Conservation (phyloP, 139 green algal species). For the Helicosporidium sp. region DNA sequence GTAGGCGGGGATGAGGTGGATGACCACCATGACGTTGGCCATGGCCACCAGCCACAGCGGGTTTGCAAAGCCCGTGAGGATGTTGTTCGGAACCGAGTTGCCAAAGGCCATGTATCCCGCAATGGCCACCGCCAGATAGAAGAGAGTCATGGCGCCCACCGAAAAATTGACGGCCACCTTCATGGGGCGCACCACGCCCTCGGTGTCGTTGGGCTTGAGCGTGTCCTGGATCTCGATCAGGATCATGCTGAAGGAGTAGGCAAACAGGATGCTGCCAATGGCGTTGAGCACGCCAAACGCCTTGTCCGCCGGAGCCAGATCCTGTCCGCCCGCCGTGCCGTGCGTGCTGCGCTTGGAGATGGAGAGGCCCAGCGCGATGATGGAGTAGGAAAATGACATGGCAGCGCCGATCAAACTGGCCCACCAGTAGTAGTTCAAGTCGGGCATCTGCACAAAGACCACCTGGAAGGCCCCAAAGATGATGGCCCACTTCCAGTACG, state of each 20-base stretch:
- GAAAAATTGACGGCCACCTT: slow-evolving; percentile 4
- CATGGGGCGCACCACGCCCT: slow-evolving; percentile 9
- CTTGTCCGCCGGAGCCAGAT: slow-evolving; percentile 1
- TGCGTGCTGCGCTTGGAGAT: not conserved
- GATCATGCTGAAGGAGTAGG: slow-evolving; percentile 15
- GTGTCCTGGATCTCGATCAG: slow-evolving; percentile 16
- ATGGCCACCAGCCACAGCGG: slow-evolving; percentile 20
- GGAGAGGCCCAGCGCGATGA: slow-evolving; percentile 16
- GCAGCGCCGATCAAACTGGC: slow-evolving; percentile 16
- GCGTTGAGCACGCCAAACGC: slow-evolving; percentile 9
- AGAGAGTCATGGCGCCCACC: slow-evolving; percentile 8
- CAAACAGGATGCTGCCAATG: slow-evolving; percentile 12
- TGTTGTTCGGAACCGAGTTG: slow-evolving; percentile 9
- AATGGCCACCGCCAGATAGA: slow-evolving; percentile 16
- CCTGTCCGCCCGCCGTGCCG: slow-evolving; percentile 2
- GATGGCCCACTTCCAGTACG: slow-evolving; percentile 5
- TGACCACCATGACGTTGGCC: slow-evolving; percentile 24
- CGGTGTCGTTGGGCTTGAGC: not conserved
- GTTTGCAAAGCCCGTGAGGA: slow-evolving; percentile 9
- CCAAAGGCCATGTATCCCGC: slow-evolving; percentile 14
- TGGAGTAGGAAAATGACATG: slow-evolving; percentile 25
- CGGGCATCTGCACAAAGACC: slow-evolving; percentile 9
- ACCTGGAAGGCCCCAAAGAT: slow-evolving; percentile 9
- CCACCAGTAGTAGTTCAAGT: slow-evolving; percentile 19
- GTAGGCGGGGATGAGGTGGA: slow-evolving; percentile 14